These are phyloP conservation scores for Chimonanthus praecox DNA, from an alignment of 164 flowering plant species.

Conservation along the genomic window DNA sequence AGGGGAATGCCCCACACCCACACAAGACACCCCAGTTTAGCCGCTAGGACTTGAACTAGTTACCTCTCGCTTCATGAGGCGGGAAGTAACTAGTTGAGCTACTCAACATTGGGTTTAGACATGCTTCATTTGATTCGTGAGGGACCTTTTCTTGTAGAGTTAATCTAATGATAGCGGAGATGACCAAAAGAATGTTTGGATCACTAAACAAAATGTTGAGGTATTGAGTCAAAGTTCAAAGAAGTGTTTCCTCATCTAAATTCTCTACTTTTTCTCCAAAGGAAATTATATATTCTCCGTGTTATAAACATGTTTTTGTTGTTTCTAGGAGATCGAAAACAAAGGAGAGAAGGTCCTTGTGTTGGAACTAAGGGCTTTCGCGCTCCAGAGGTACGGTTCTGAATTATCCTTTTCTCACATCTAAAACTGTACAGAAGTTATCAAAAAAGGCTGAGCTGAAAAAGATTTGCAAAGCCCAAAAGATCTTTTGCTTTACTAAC, in stretches of 20 bases:
- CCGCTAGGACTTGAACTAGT: too few species aligned
- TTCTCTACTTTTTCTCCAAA: background rate
- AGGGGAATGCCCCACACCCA: too few species aligned
- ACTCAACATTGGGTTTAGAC: too few species aligned
- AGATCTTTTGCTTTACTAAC: background rate
- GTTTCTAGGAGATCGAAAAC: constrained; percentile 55
- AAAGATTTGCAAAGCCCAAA: background rate
- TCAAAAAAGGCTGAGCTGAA: background rate
- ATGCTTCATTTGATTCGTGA: too few species aligned
- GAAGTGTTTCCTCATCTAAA: background rate
- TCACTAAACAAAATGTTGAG: background rate
- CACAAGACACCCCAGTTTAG: too few species aligned
- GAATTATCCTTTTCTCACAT: background rate
- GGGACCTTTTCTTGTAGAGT: background rate
- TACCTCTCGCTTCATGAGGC: too few species aligned
- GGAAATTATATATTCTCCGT: background rate
- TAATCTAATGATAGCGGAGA: background rate
- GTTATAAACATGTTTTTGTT: background rate
- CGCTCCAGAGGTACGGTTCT: constrained; percentile 82
- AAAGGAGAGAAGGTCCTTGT: constrained; percentile 79
- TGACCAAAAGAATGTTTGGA: background rate
- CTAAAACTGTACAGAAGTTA: background rate
- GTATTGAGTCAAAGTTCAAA: background rate
- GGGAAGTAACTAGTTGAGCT: too few species aligned
- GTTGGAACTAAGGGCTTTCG: constrained; percentile 96